Conservation (phyloP, 306 rosid species). For the Arachis stenosperma region DNA sequence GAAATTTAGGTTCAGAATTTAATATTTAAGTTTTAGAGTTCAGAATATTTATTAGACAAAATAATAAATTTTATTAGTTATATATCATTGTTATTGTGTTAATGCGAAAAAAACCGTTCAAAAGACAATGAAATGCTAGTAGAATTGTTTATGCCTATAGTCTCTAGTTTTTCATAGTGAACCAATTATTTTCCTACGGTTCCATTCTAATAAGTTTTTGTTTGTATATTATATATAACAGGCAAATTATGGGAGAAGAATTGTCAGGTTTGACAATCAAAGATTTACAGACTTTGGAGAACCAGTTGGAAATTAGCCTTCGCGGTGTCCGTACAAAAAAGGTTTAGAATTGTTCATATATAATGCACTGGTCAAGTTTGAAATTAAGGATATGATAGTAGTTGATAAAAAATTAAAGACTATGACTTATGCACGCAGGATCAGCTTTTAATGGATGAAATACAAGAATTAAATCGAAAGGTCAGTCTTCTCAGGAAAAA, state of each 20-base stretch:
- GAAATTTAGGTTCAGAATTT: no score
- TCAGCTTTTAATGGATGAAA: slow-evolving; percentile 72
- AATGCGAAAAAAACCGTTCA: no score
- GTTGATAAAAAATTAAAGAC: slow-evolving; percentile 22
- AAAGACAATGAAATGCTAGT: no score
- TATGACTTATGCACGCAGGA: slow-evolving; percentile 68
- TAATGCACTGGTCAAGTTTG: slow-evolving; percentile 21
- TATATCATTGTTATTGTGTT: no score
- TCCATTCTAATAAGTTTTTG: slow-evolving; percentile 25
- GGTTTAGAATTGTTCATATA: slow-evolving; percentile 40
- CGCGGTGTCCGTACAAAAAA: slow-evolving; percentile 79
- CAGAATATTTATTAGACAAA: no score
- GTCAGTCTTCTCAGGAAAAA: slow-evolving; percentile 54
- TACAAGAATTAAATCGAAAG: slow-evolving; percentile 83
- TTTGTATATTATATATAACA: slow-evolving; percentile 42
- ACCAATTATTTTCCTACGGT: slow-evolving; percentile 34
- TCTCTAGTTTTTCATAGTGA: slow-evolving; percentile 19
- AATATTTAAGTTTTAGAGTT: no score
- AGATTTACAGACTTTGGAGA: slow-evolving; percentile 74
- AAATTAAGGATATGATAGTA: background rate
- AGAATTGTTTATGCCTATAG: background rate
- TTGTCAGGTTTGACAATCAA: slow-evolving; percentile 69
- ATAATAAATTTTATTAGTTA: no score
- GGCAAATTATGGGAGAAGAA: slow-evolving; percentile 95
- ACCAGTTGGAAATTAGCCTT: slow-evolving; percentile 80